Percentiles rank a stretch among this genome's conserved stretches.
phyloP scores from a whole-genome alignment of 805 yeast genomes.

The Naumovozyma castellii region DNA sequence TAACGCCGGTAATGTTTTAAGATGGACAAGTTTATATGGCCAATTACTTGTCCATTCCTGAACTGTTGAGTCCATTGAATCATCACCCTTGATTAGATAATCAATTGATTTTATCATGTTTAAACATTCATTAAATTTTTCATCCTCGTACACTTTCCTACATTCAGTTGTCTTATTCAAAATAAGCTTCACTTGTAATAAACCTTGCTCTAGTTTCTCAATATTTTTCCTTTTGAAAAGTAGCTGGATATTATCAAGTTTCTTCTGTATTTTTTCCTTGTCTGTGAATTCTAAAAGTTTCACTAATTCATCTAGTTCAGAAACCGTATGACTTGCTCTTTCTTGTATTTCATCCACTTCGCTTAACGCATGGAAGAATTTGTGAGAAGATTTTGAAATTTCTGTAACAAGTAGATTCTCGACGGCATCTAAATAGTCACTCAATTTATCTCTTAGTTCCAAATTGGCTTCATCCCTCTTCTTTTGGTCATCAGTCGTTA shows the following conservation, averaged over 20 bases:
- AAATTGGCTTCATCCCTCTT: slow-evolving; percentile 39
- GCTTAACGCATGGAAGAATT: slow-evolving; percentile 76
- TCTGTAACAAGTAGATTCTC: slow-evolving; percentile 75
- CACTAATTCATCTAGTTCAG: slow-evolving; percentile 39
- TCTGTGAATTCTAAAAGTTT: slow-evolving; percentile 39
- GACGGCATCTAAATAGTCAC: slow-evolving; percentile 74
- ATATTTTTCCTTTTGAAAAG: slow-evolving; percentile 49
- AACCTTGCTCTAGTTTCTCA: slow-evolving; percentile 50
- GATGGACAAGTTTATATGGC: slow-evolving; percentile 32
- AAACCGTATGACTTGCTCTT: slow-evolving; percentile 44
- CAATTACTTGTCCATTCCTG: slow-evolving; percentile 30
- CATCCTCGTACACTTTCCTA: slow-evolving; percentile 20
- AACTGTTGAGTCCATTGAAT: slow-evolving; percentile 20
- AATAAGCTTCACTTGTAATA: slow-evolving; percentile 40
- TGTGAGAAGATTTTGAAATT: slow-evolving; percentile 73
- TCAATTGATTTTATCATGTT: slow-evolving; percentile 51
- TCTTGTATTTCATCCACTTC: slow-evolving; percentile 59
- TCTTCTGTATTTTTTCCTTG: slow-evolving; percentile 39
- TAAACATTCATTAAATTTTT: slow-evolving; percentile 45
- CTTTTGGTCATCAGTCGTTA: slow-evolving; percentile 23
- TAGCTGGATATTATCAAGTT: slow-evolving; percentile 41
- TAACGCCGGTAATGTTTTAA: slow-evolving; percentile 27
- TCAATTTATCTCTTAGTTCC: slow-evolving; percentile 65
- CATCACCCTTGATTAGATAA: slow-evolving; percentile 47
- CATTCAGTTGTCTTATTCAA: slow-evolving; percentile 37